Evolutionary conservation across 306 rosid genomes (phyloP).

Genomic region (Phaseolus lunatus): DNA sequence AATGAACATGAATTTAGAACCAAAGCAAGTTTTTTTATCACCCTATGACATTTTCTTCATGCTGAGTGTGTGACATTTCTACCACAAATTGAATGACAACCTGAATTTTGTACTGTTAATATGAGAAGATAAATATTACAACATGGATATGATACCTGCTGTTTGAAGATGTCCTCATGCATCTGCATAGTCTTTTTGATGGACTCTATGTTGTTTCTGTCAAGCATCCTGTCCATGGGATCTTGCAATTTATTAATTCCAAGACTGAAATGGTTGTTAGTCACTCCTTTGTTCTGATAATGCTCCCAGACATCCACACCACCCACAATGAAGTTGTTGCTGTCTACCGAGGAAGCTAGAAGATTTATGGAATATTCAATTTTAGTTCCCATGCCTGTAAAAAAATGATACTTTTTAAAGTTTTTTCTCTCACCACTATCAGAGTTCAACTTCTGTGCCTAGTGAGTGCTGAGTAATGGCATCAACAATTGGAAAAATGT

Average conservation of each 20-base stretch:
- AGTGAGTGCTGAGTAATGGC: conserved; percentile 7
- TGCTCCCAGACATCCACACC: conserved; percentile 74
- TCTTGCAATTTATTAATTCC: conserved; percentile 52
- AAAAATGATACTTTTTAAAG: conserved; percentile 9
- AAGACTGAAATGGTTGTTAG: conserved; percentile 43
- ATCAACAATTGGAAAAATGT: not conserved
- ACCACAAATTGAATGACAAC: conserved; percentile 21
- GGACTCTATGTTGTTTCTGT: conserved; percentile 62
- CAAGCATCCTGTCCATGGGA: conserved; percentile 64
- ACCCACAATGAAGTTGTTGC: conserved; percentile 55
- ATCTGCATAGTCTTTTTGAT: conserved; percentile 87
- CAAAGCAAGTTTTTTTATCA: conserved; percentile 19
- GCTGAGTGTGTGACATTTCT: not conserved
- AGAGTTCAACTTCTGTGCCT: conserved; percentile 5
- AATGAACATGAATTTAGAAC: not conserved
- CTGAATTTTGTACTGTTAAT: conserved; percentile 10
- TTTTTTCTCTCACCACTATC: conserved; percentile 10
- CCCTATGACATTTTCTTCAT: conserved; percentile 1
- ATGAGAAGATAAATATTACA: conserved; percentile 9
- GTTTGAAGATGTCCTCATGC: conserved; percentile 82
- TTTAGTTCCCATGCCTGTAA: conserved; percentile 95
- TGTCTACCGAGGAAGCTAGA: conserved; percentile 58
- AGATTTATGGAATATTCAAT: conserved; percentile 70
- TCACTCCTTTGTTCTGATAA: conserved; percentile 57
- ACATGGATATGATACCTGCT: conserved; percentile 65